phyloP scores from a whole-genome alignment of 106 monocot genomes.

The Phalaenopsis aphrodite region DNA sequence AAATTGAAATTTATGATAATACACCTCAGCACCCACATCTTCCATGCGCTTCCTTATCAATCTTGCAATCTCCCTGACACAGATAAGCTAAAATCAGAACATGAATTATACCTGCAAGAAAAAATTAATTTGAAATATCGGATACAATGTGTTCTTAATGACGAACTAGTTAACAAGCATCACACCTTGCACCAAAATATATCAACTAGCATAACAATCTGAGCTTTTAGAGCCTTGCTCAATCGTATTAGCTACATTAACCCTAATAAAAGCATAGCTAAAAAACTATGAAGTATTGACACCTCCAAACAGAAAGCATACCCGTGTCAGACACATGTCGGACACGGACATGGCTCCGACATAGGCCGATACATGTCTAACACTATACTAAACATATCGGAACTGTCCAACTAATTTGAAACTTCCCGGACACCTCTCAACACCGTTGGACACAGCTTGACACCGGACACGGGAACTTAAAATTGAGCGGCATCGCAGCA shows the following conservation, averaged over 20 bases:
- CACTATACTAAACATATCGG: too few relatives aligned
- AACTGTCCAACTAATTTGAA: too few relatives aligned
- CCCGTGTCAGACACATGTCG: too few relatives aligned
- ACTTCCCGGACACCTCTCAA: too few relatives aligned
- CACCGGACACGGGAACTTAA: too few relatives aligned
- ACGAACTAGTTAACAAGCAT: not conserved
- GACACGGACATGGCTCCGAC: too few relatives aligned
- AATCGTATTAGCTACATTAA: not conserved
- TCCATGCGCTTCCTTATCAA: conserved; percentile 51
- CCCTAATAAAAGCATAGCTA: not conserved
- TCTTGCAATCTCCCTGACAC: conserved; percentile 44
- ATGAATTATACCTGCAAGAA: not conserved
- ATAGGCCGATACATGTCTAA: too few relatives aligned
- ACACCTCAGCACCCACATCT: conserved; percentile 67
- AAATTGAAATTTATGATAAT: conserved; percentile 58
- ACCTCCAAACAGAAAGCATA: too few relatives aligned
- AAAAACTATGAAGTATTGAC: not conserved
- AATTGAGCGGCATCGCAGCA: too few relatives aligned
- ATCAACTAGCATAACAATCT: not conserved
- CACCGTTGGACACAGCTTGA: too few relatives aligned
- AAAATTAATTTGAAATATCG: not conserved
- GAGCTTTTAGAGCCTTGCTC: not conserved
- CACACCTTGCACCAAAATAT: not conserved
- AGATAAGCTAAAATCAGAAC: conserved; percentile 6
- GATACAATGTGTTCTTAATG: not conserved